Conservation (phyloP, 306 rosid genomes). For the Gleditsia sinensis region DNA sequence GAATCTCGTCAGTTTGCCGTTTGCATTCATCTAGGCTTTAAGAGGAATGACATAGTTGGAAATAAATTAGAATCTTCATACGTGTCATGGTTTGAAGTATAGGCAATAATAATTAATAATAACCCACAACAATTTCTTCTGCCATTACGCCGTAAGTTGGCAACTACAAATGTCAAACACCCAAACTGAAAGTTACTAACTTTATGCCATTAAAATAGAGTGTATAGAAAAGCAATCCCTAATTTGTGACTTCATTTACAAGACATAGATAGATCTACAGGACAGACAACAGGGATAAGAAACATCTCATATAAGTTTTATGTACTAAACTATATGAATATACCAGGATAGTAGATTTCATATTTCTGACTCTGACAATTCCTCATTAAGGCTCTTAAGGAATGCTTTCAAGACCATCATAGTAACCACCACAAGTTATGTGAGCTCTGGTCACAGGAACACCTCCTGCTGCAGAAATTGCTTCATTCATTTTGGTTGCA, state of each 20-base stretch:
- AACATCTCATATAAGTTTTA: constrained; percentile 13
- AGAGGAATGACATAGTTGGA: not conserved
- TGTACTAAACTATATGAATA: constrained; percentile 34
- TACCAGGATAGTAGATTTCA: constrained; percentile 5
- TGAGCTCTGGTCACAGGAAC: constrained; percentile 54
- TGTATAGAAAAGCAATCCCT: not conserved
- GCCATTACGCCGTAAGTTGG: not conserved
- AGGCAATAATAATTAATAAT: not conserved
- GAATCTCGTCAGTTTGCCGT: not conserved
- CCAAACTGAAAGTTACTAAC: not conserved
- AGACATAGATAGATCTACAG: constrained; percentile 19
- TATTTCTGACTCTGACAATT: not conserved
- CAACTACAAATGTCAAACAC: not conserved
- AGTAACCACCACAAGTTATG: constrained; percentile 58
- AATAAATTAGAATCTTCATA: not conserved
- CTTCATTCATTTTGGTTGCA: constrained; percentile 53
- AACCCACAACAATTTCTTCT: not conserved
- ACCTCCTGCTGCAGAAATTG: constrained; percentile 51
- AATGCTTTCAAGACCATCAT: constrained; percentile 35
- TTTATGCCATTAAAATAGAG: not conserved
- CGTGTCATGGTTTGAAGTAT: too few species aligned
- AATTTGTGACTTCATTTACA: constrained; percentile 21
- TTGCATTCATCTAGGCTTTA: not conserved
- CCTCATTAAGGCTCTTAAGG: not conserved
- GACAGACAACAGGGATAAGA: not conserved